phyloP scores from a whole-genome alignment of 169 alveolate genomes.

The Theileria annulata region DNA sequence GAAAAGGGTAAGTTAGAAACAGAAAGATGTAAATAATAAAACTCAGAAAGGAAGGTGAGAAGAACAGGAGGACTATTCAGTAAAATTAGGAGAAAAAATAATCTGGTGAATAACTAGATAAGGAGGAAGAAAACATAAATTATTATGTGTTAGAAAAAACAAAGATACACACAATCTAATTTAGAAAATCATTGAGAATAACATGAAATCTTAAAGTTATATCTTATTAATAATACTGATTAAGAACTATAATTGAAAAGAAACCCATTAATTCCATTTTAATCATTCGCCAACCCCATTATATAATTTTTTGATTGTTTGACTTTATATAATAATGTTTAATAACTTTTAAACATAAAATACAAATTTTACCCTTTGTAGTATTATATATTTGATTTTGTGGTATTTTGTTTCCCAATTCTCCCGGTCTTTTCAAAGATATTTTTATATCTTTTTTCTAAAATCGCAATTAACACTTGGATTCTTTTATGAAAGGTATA shows the following conservation, averaged over 20 bases:
- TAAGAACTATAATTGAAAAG: not conserved
- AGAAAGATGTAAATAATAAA: not conserved
- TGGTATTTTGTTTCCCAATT: not conserved
- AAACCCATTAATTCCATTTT: not conserved
- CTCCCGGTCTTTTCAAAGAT: not conserved
- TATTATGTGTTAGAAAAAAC: not conserved
- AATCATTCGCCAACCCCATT: not conserved
- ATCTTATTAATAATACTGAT: not conserved
- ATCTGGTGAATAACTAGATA: not conserved
- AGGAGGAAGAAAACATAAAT: not conserved
- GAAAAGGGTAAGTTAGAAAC: not conserved
- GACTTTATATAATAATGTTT: not conserved
- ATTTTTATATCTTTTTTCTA: not conserved
- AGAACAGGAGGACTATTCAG: not conserved
- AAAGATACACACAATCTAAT: not conserved
- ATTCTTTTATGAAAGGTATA: conserved; percentile 2
- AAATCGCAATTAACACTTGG: not conserved
- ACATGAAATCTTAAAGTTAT: too few relatives aligned
- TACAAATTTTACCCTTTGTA: not conserved
- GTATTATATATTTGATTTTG: not conserved
- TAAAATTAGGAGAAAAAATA: not conserved
- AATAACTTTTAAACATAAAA: not conserved
- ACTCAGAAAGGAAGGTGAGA: not conserved
- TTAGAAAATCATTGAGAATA: not conserved
- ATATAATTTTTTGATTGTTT: not conserved